Conservation (phyloP, 768 basidiomycete species). For the Pisolithus albus region DNA sequence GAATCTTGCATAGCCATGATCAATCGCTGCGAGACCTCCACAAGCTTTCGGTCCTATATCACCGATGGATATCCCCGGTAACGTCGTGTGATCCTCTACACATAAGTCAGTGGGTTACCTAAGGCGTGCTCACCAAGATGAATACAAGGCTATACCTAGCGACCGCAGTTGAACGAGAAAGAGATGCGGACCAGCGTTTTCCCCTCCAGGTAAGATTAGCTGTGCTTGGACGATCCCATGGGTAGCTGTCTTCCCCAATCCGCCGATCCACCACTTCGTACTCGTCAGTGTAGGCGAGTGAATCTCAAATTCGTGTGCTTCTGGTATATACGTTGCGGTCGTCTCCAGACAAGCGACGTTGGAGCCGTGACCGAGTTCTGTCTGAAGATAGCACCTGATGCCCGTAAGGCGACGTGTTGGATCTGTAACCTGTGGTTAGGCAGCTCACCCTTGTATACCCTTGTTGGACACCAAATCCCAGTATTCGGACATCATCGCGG, state of each 20-base stretch:
- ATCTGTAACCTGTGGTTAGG: neutral
- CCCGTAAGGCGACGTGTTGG: too few relatives aligned
- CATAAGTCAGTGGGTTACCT: neutral
- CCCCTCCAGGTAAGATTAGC: conserved; percentile 54
- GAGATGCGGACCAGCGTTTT: conserved; percentile 64
- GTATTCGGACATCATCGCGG: conserved; percentile 47
- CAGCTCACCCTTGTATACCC: conserved; percentile 47
- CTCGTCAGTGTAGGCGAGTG: conserved; percentile 70
- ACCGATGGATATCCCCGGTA: conserved; percentile 58
- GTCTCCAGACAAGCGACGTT: conserved; percentile 67
- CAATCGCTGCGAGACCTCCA: conserved; percentile 40
- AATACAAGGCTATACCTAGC: conserved; percentile 35
- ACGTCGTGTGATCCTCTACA: conserved; percentile 50
- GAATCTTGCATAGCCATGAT: conserved; percentile 67
- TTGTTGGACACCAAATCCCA: conserved; percentile 41
- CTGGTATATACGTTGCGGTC: conserved; percentile 66
- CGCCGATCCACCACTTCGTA: conserved; percentile 81
- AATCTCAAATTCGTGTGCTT: conserved; percentile 63
- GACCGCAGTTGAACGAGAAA: conserved; percentile 69
- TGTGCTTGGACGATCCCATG: conserved; percentile 75
- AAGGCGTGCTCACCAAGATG: neutral
- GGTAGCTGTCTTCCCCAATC: conserved; percentile 62
- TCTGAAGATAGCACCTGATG: conserved; percentile 65
- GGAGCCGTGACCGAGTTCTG: conserved; percentile 73
- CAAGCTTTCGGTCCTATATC: conserved; percentile 48